These are phyloP conservation scores for Microascus cirrosus DNA, from an alignment of 2,329 filamentous ascomycete genomes.

Conservation along the genomic window DNA sequence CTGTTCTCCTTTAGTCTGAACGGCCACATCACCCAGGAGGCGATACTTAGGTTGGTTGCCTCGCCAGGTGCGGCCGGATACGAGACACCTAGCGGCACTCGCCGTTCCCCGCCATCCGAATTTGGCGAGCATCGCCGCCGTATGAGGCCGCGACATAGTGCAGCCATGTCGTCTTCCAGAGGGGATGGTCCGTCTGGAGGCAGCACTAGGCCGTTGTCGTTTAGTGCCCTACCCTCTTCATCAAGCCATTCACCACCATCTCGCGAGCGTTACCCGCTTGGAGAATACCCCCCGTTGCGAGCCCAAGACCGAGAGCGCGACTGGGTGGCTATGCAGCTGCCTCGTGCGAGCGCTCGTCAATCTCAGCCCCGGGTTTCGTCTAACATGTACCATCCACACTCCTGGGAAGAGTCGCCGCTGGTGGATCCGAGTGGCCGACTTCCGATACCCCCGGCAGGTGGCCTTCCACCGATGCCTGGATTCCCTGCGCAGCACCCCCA, in stretches of 20 bases:
- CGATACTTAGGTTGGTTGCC: neutral
- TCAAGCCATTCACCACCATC: neutral
- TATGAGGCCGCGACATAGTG: slow-evolving; percentile 4
- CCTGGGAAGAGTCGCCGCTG: neutral
- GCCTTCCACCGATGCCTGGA: neutral
- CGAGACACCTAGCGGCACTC: neutral
- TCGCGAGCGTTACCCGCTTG: neutral
- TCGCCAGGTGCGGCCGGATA: neutral
- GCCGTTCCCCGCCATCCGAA: slow-evolving; percentile 4
- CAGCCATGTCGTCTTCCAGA: neutral
- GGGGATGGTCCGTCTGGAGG: neutral
- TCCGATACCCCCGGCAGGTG: neutral
- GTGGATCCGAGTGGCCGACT: neutral
- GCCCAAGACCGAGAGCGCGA: neutral
- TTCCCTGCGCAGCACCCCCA: neutral
- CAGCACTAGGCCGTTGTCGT: neutral
- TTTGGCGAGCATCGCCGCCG: slow-evolving; percentile 1
- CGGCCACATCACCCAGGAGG: neutral
- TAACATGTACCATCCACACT: neutral
- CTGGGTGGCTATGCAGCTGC: neutral
- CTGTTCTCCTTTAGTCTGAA: neutral
- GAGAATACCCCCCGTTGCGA: neutral
- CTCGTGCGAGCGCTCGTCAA: neutral
- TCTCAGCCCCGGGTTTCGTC: neutral
- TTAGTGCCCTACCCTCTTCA: neutral